Evolutionary conservation across 129 eudicot genomes (phyloP).

Genomic region (Pulicaria dysenterica): DNA sequence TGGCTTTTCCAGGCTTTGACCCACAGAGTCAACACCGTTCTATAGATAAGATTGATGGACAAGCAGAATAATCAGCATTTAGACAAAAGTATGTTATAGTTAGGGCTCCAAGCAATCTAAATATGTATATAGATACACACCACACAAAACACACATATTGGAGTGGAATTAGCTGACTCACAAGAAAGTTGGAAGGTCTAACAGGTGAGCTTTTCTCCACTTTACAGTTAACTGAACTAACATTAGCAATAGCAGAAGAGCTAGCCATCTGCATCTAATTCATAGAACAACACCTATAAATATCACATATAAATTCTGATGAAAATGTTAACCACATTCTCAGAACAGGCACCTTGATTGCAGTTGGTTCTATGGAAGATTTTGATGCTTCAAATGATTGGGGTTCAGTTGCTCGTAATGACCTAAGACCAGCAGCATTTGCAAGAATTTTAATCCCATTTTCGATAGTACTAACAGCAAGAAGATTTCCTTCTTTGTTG

Average conservation of each 20-base stretch:
- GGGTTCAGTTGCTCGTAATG: conserved; percentile 66
- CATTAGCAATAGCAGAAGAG: conserved; percentile 54
- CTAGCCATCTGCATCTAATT: conserved; percentile 55
- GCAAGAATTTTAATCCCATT: conserved; percentile 88
- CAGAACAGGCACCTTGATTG: conserved; percentile 53
- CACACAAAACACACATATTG: not conserved
- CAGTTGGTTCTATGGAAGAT: conserved; percentile 67
- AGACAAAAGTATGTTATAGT: not conserved
- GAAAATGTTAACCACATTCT: not conserved
- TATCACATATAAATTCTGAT: conserved; percentile 12
- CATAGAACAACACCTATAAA: not conserved
- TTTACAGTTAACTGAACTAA: conserved; percentile 58
- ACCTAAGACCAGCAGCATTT: conserved; percentile 68
- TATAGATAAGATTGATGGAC: conserved; percentile 21
- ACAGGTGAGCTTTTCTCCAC: conserved; percentile 84
- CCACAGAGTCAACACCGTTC: conserved; percentile 67
- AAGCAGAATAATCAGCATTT: conserved; percentile 16
- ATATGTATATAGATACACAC: not conserved
- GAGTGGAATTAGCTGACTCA: conserved; percentile 34
- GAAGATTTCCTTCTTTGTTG: conserved; percentile 90
- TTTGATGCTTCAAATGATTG: conserved; percentile 74
- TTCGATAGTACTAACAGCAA: conserved; percentile 78
- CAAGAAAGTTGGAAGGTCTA: conserved; percentile 65
- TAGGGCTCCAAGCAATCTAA: not conserved
- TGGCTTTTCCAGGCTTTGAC: conserved; percentile 64